These are phyloP conservation scores for Nicotiana tomentosiformis DNA, from an alignment of 257 asterid genomes.

Conservation along the genomic window DNA sequence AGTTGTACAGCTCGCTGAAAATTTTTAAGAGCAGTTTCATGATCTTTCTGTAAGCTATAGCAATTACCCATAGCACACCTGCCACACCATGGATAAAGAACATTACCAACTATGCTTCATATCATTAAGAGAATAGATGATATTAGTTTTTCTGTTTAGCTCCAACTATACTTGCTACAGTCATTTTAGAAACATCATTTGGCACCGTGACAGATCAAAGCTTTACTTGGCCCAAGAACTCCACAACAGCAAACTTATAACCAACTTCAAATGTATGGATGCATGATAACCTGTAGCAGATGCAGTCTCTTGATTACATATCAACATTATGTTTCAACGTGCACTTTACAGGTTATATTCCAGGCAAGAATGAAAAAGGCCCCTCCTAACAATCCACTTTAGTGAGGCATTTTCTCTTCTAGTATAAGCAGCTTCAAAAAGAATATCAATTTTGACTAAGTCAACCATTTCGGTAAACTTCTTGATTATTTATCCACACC, in stretches of 20 bases:
- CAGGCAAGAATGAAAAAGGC: constrained; percentile 4
- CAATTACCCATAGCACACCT: constrained; percentile 98
- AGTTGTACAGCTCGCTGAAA: constrained; percentile 96
- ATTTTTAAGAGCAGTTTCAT: constrained; percentile 84
- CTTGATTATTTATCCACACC: neutral
- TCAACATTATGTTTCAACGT: neutral
- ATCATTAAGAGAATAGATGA: constrained; percentile 1
- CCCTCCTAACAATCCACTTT: neutral
- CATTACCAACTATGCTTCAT: neutral
- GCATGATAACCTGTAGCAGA: neutral
- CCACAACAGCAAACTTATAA: neutral
- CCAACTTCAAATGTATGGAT: neutral
- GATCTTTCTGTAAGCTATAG: constrained; percentile 93
- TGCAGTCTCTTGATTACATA: neutral
- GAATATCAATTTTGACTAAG: neutral
- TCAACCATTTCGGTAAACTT: neutral
- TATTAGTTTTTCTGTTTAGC: neutral
- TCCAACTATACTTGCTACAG: neutral
- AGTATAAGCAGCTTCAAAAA: neutral
- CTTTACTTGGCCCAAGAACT: neutral
- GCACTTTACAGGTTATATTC: neutral
- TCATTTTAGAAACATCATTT: neutral
- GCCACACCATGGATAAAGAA: constrained; percentile 14
- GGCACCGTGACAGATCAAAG: neutral
- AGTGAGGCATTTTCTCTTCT: neutral